Conservation (phyloP, 495 filamentous ascomycete species). For the Pseudevernia furfuracea region DNA sequence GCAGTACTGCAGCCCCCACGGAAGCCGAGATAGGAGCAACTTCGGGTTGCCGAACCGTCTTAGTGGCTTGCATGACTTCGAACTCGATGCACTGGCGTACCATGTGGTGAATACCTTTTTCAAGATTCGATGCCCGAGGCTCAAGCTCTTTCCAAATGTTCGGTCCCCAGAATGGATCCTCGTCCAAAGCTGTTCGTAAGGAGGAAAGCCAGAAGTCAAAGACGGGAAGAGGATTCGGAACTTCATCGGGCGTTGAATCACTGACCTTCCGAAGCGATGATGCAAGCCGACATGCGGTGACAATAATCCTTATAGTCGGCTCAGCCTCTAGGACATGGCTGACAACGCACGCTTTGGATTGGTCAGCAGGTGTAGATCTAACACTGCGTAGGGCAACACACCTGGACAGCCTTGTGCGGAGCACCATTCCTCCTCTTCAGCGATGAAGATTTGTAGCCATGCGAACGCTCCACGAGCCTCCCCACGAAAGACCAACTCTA, state of each 20-base stretch:
- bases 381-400: not conserved
- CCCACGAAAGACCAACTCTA: constrained; percentile 52
- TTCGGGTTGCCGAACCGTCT: constrained; percentile 2
- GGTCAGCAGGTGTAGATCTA: not conserved
- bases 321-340: constrained; percentile 49
- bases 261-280: constrained; percentile 53
- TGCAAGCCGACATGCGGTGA: constrained; percentile 61
- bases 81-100: constrained; percentile 48
- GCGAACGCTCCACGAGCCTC: constrained; percentile 52
- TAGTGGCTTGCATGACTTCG: constrained; percentile 5
- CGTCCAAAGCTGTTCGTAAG: constrained; percentile 44
- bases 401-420: constrained; percentile 48
- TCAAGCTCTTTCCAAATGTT: constrained; percentile 49
- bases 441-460: constrained; percentile 54
- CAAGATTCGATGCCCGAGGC: constrained; percentile 43
- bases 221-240: constrained; percentile 30
- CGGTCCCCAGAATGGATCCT: constrained; percentile 52
- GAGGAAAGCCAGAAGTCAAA: constrained; percentile 51
- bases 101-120: constrained; percentile 47
- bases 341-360: constrained; percentile 41
- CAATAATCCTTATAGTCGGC: constrained; percentile 50
- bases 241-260: constrained; percentile 21
- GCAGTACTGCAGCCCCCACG: constrained; percentile 9
- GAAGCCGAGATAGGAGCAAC: constrained; percentile 5
- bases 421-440: constrained; percentile 53